Evolutionary conservation across 2,329 filamentous ascomycete genomes (phyloP), one percentile per base, ranked within the genome.

Genomic region (Aspergillus arachidicola): DNA sequence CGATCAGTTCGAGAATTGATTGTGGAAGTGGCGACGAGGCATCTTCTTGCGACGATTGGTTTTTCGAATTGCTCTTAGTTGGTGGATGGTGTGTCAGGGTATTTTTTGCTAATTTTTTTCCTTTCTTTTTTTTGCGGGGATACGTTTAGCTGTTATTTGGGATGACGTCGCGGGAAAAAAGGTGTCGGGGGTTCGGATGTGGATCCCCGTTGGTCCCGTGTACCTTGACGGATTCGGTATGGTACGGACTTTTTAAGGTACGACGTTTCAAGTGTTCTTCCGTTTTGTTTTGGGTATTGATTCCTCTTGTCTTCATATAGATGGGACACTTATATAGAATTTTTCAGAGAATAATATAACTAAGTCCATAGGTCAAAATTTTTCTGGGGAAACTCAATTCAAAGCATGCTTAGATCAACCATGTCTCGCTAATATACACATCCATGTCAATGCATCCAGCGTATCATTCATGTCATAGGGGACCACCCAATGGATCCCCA

Each of bases 401-500:
- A 55, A 26, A n/a, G 21, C 32, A 55, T 32, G 48, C 48, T 51
- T 34, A 51, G 48, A 51, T 30, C 4, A 38, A 23, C 11, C 26
- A 54, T 54, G 51, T 36, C 51, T 55, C 51, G 51, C 51, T 55
- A 55, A 55, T 55, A 38, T 55, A 55, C 51, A 55, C 23, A 21
- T 19, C 51, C 51, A 55, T 55, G 51, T 32, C 32, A 55, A 55
- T 38, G 51, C 51, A 55, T 48, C 21, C 23, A 48, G 30, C 50
- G 28, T 53, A 30, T 55, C 51, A 55, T 21, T 38, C 32, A 55
- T 41, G 51, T 55, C 51, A 38, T 55, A 19, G 16, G 28, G 32
- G 23, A 26, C 34, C 32, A 54, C 51, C 19, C 19, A 51, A 32
- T n/a, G 5, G 32, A 16, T 19, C 34, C 51, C 7, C 23, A 55